Evolutionary conservation across 495 filamentous ascomycete species (phyloP).

Genomic region (Tuber borchii): DNA sequence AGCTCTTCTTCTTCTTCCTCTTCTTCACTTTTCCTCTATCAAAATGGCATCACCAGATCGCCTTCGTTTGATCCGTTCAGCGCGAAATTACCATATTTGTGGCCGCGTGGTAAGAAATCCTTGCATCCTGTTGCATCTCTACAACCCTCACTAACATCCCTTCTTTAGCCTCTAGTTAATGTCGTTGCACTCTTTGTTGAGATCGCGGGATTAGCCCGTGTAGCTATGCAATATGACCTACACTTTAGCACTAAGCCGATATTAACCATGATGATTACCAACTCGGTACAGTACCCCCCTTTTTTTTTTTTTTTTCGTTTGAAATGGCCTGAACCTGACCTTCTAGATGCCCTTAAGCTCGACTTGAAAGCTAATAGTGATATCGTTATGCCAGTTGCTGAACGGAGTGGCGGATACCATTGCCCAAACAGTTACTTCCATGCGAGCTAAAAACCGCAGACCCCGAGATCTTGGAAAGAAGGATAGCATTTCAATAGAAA

Average conservation of each 20-base stretch:
- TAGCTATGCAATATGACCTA: slow-evolving; percentile 59
- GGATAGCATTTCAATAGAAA: slow-evolving; percentile 80
- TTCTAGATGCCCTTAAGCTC: background rate
- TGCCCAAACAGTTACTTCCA: slow-evolving; percentile 82
- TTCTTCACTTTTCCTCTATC: background rate
- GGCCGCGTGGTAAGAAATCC: slow-evolving; percentile 69
- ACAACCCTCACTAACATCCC: slow-evolving; percentile 57
- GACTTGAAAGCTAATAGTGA: slow-evolving; percentile 6
- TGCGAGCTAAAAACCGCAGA: slow-evolving; percentile 59
- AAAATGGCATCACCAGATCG: slow-evolving; percentile 8
- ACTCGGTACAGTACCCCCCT: slow-evolving; percentile 59
- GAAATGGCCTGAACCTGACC: background rate
- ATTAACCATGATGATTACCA: slow-evolving; percentile 96
- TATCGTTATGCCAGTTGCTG: slow-evolving; percentile 53
- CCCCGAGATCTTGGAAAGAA: slow-evolving; percentile 42
- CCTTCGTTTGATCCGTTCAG: slow-evolving; percentile 55
- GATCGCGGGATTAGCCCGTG: slow-evolving; percentile 23
- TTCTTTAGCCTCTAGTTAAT: slow-evolving; percentile 47
- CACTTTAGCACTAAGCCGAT: slow-evolving; percentile 72
- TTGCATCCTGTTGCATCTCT: slow-evolving; percentile 82
- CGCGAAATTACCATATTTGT: slow-evolving; percentile 74
- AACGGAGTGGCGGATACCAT: slow-evolving; percentile 92
- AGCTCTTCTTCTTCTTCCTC: background rate
- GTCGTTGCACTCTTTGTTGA: slow-evolving; percentile 24
- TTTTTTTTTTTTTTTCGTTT: background rate